These are phyloP conservation scores for Lodderomyces metapsilosis DNA, from an alignment of 1,139 yeast genomes.

Conservation along the genomic window DNA sequence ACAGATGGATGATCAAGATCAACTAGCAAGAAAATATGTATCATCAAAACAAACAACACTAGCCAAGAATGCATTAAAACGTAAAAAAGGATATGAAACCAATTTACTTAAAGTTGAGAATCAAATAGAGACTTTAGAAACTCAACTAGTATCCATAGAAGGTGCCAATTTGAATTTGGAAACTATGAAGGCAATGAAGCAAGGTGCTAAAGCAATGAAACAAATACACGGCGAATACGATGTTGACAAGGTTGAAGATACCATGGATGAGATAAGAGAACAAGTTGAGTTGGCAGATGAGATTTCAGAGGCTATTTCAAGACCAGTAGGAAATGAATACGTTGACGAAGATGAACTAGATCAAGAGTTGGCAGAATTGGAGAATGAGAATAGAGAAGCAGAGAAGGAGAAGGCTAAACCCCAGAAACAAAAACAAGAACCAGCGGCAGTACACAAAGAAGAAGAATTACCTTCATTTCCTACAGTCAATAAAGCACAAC, in stretches of 20 bases:
- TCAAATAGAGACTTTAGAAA: conserved; percentile 86
- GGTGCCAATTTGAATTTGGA: conserved; percentile 94
- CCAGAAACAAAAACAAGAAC: conserved; percentile 14
- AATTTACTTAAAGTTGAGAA: conserved; percentile 80
- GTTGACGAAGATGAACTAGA: conserved; percentile 81
- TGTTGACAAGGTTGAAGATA: conserved; percentile 93
- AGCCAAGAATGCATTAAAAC: conserved; percentile 85
- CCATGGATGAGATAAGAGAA: conserved; percentile 98
- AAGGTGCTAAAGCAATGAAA: conserved; percentile 96
- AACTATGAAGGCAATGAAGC: conserved; percentile 98
- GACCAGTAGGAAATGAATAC: conserved; percentile 80
- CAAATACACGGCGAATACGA: conserved; percentile 93
- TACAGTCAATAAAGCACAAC: conserved; percentile 38
- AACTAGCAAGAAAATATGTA: conserved; percentile 69
- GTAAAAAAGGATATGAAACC: conserved; percentile 78
- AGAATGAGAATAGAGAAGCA: conserved; percentile 71
- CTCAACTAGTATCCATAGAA: conserved; percentile 87
- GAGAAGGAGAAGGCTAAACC: conserved; percentile 18
- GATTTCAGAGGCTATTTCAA: conserved; percentile 91
- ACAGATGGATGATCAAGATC: conserved; percentile 81
- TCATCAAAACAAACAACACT: conserved; percentile 60
- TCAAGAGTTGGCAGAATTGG: conserved; percentile 86
- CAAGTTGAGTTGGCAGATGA: conserved; percentile 95
- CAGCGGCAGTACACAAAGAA: conserved; percentile 9
- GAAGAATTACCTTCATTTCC: conserved; percentile 50